phyloP scores from a whole-genome alignment of 495 filamentous ascomycete genomes.

The Rhizodiscina lignyota region DNA sequence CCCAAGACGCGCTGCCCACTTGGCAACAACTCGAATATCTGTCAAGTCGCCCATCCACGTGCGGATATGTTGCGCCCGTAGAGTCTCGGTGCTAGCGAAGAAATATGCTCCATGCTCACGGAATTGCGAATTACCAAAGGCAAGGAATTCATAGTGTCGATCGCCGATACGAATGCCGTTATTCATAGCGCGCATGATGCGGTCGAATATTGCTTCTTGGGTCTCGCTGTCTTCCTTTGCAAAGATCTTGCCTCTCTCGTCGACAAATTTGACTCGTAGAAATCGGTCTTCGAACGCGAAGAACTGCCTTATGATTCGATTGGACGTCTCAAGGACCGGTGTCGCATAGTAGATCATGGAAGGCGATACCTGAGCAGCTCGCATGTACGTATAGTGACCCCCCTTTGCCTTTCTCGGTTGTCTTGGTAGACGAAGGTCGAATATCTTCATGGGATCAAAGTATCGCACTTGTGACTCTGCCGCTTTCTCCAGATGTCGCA shows the following conservation, averaged over 20 bases:
- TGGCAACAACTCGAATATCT: conserved; percentile 62
- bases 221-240: conserved; percentile 29
- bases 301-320: conserved; percentile 67
- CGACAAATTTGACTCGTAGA: conserved; percentile 79
- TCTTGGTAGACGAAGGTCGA: conserved; percentile 31
- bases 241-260: conserved; percentile 56
- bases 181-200: conserved; percentile 50
- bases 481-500: conserved; percentile 44
- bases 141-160: conserved; percentile 76
- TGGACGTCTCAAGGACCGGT: conserved; percentile 70
- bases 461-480: conserved; percentile 40
- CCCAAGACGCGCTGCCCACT: conserved; percentile 72
- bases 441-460: conserved; percentile 60
- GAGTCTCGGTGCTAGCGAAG: conserved; percentile 42
- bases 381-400: conserved; percentile 55
- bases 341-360: conserved; percentile 63
- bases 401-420: conserved; percentile 41
- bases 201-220: conserved; percentile 57
- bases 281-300: conserved; percentile 57
- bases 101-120: conserved; percentile 88
- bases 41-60: conserved; percentile 78
- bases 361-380: conserved; percentile 66
- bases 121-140: conserved; percentile 91
- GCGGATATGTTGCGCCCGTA: conserved; percentile 62
- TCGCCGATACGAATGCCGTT: conserved; percentile 72